phyloP scores from a whole-genome alignment of 805 yeast species.

The Cyberlindnera galapagoensis region DNA sequence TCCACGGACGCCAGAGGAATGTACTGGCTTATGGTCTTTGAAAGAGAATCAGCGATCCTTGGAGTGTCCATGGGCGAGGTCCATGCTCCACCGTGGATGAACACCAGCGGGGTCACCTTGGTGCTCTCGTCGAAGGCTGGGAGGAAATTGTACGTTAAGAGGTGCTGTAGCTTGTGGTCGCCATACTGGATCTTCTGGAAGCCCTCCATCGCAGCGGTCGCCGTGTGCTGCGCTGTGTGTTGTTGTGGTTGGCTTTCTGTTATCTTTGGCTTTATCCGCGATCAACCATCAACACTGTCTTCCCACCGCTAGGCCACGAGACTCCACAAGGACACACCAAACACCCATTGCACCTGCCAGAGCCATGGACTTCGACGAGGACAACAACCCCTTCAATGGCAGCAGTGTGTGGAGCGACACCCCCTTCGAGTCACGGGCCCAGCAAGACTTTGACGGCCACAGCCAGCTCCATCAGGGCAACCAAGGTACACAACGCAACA shows the following conservation, averaged over 20 bases:
- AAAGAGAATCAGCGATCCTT: constrained; percentile 41
- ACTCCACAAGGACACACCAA: neutral
- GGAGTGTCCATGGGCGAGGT: constrained; percentile 59
- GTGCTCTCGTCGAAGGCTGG: constrained; percentile 4
- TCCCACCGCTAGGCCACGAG: no score
- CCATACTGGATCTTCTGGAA: constrained; percentile 6
- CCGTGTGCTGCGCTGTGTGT: no score
- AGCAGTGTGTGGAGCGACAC: constrained; percentile 16
- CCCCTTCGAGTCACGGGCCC: no score
- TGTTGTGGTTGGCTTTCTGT: no score
- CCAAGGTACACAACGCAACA: no score
- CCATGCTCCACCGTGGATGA: constrained; percentile 91
- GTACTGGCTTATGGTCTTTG: constrained; percentile 12
- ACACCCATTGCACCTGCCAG: neutral
- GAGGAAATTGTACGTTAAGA: constrained; percentile 10
- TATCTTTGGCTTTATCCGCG: no score
- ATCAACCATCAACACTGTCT: no score
- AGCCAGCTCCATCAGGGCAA: no score
- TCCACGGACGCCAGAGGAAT: constrained; percentile 35
- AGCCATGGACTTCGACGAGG: constrained; percentile 25
- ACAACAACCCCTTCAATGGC: constrained; percentile 29
- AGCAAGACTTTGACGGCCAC: no score
- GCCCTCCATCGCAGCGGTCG: no score
- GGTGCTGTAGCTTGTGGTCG: constrained; percentile 7
- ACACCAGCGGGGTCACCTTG: constrained; percentile 35